phyloP scores from a whole-genome alignment of 1,284 basidiomycete genomes.

The Apiotrichum sp. region DNA sequence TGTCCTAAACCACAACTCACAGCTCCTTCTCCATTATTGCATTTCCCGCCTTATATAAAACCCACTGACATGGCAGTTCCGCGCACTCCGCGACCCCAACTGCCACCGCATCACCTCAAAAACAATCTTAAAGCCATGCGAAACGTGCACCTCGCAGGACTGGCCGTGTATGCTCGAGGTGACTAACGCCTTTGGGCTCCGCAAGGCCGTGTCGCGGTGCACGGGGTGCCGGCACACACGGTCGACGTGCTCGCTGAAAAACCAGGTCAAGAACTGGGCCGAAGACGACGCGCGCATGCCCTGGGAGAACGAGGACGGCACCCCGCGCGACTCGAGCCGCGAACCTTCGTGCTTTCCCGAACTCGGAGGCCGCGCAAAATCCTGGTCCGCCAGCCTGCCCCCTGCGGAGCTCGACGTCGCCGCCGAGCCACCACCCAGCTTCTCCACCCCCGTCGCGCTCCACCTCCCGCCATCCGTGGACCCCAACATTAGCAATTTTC shows the following conservation, averaged over 20 bases:
- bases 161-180: neutral
- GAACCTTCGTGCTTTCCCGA: neutral
- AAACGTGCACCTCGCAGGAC: neutral
- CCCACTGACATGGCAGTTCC: neutral
- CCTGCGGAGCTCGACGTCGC: too few relatives aligned
- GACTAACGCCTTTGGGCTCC: neutral
- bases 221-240: slow-evolving; percentile 1
- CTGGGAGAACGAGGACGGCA: neutral
- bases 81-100: neutral
- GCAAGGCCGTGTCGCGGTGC: neutral
- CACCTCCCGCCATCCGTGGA: too few relatives aligned
- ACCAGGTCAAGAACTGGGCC: neutral
- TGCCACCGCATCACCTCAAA: neutral
- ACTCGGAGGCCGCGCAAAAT: neutral
- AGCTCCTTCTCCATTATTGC: too few relatives aligned
- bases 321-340: too few relatives aligned
- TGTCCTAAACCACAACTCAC: too few relatives aligned
- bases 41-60: neutral
- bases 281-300: neutral
- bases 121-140: neutral
- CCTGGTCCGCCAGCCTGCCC: too few relatives aligned
- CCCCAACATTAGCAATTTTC: too few relatives aligned
- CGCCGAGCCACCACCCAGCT: too few relatives aligned
- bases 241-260: neutral
- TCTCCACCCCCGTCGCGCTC: too few relatives aligned